Base-by-base conservation (phyloP, 2,329 filamentous ascomycete species). In the Achaetomium macrosporum region DNA sequence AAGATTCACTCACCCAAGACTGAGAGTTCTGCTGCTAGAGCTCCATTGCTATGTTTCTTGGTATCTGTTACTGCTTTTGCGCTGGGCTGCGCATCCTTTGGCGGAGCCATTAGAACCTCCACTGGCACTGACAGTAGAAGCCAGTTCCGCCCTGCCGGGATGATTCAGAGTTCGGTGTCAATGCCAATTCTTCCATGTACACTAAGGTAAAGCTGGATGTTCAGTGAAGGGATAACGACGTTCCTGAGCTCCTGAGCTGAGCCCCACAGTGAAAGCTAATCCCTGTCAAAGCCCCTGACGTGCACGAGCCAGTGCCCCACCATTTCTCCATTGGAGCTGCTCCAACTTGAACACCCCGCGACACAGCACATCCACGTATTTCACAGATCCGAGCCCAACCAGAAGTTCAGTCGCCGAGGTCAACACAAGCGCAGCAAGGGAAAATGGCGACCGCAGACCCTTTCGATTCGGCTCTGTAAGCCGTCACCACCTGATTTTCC, bases 381-480 rank as follows among this genome's bases (percentile, higher is more conserved):
- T 25, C 25, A 25, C 25, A 4, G 25, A 25, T 25, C 25, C 25
- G 25, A 25, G 25, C 25, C 25, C 17, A 25, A 42, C 40, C n/a
- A 17, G 13, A n/a, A 44, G 30, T 13, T 8, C 41, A 19, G 19
- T 29, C 25, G 25, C 11, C 15, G 9, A 36, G 12, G 6, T 12
- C 43, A 31, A 16, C 20, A 50, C 20, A 39, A 16, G 8, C 35
- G n/a, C 7, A 37, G 15, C 29, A 12, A 50, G 31, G 43, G 43
- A 59, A 50, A 41, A 67, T 63, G 58, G 58, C 77, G 64, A 47
- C 58, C n/a, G 75, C 76, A 63, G 84, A 87, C 64, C 83, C 84
- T 8, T 87, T 86, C 65, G 87, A 90, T 70, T 87, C 84, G 66
- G 86, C 86, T 52, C 82, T 90, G 86, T 89, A 77, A 70, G 83